Evolutionary conservation across 176 grass and related monocot species (phyloP).

Genomic region (Carex scoparia): DNA sequence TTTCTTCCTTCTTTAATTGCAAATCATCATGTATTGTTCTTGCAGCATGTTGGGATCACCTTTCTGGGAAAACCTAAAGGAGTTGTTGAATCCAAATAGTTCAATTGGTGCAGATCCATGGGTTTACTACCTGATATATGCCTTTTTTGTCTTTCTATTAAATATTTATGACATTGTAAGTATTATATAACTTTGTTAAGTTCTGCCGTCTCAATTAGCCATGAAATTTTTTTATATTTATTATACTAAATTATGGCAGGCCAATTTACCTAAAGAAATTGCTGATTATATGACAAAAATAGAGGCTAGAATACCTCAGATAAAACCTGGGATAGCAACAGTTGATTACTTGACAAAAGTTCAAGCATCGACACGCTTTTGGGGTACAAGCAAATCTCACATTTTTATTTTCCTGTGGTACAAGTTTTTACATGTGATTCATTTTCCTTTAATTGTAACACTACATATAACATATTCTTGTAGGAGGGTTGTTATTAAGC

Average conservation of each 20-base stretch:
- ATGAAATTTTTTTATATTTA: constrained; percentile 8
- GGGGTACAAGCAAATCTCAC: constrained; percentile 52
- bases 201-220: background rate
- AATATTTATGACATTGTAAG: constrained; percentile 99
- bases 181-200: constrained; percentile 5
- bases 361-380: constrained; percentile 97
- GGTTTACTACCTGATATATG: constrained; percentile 83
- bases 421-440: constrained; percentile 8
- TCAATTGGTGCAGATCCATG: constrained; percentile 61
- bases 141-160: constrained; percentile 80
- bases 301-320: constrained; percentile 78
- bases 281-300: constrained; percentile 98
- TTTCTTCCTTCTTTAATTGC: constrained; percentile 23
- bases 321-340: constrained; percentile 92
- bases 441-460: background rate
- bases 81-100: constrained; percentile 71
- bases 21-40: constrained; percentile 29
- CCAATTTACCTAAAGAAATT: constrained; percentile 93
- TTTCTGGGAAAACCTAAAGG: constrained; percentile 73
- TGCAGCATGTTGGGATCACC: constrained; percentile 67
- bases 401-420: background rate
- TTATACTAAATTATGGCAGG: constrained; percentile 34
- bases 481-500: constrained; percentile 81
- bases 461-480: constrained; percentile 14
- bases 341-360: constrained; percentile 91